phyloP scores from a whole-genome alignment of 371 early-diverging fungal genomes.

The Zopfochytrium polystomum region DNA sequence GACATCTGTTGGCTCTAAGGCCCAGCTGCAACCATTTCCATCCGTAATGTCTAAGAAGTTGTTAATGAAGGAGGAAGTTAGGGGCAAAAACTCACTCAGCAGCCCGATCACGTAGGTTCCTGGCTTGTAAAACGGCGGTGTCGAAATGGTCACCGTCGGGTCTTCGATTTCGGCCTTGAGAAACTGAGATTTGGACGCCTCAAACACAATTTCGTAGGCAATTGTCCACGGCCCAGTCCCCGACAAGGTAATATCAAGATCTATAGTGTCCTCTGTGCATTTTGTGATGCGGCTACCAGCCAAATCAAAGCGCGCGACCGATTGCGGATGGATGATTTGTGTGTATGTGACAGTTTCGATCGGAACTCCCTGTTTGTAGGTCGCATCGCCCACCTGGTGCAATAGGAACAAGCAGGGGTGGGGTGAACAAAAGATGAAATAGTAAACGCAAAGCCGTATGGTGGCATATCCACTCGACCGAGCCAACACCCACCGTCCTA shows the following conservation, averaged over 20 bases:
- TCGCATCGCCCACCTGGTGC: conserved; percentile 45
- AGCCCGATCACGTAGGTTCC: conserved; percentile 43
- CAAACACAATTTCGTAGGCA: conserved; percentile 40
- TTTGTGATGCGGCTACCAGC: conserved; percentile 5
- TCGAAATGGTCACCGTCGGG: conserved; percentile 12
- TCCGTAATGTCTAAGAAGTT: conserved; percentile 38
- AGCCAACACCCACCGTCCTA: conserved; percentile 21
- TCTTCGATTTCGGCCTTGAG: conserved; percentile 5
- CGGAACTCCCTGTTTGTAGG: conserved; percentile 36
- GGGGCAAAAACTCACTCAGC: conserved; percentile 23
- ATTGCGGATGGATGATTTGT: conserved; percentile 48
- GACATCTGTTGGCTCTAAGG: conserved; percentile 27
- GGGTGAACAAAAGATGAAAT: not conserved
- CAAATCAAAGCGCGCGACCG: conserved; percentile 30
- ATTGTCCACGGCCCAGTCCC: conserved; percentile 47
- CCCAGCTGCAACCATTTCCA: conserved; percentile 44
- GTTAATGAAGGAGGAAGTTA: conserved; percentile 6
- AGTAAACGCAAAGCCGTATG: too few relatives aligned
- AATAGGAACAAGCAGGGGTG: not conserved
- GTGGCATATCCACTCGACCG: too few relatives aligned
- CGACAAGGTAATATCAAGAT: conserved; percentile 24
- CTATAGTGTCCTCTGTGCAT: conserved; percentile 35
- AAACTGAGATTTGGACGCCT: conserved; percentile 24
- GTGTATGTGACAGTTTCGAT: conserved; percentile 28
- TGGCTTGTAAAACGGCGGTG: conserved; percentile 21